Percentiles rank a stretch among this genome's conserved stretches.
Conservation (phyloP, 148 eudicot species). For the Rhododendron mucronatum region DNA sequence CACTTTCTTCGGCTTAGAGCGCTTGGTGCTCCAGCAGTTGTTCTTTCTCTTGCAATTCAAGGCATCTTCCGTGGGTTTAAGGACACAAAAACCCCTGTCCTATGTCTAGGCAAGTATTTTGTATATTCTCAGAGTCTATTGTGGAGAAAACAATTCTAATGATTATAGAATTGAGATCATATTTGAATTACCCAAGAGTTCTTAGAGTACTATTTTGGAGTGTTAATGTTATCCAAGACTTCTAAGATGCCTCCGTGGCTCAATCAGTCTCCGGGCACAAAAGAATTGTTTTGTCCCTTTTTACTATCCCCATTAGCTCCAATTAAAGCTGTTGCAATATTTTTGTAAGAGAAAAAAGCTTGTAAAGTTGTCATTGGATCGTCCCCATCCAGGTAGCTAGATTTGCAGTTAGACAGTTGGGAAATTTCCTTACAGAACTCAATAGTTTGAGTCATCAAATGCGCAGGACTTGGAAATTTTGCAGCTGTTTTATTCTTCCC, state of each 20-base stretch:
- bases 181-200: not conserved
- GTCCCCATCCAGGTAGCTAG: not conserved
- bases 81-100: constrained; percentile 94
- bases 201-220: not conserved
- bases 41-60: constrained; percentile 90
- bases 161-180: not conserved
- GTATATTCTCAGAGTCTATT: not conserved
- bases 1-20: constrained; percentile 72
- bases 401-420: not conserved
- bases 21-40: constrained; percentile 96
- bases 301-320: not conserved
- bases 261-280: not conserved
- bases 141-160: not conserved
- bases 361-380: not conserved
- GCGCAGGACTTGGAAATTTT: constrained; percentile 79
- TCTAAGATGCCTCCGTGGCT: not conserved
- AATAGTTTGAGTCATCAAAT: not conserved
- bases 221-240: not conserved
- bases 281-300: not conserved
- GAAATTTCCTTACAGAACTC: not conserved
- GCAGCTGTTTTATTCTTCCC: constrained; percentile 75
- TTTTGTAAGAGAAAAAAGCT: not conserved
- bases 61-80: constrained; percentile 95
- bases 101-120: constrained; percentile 66
- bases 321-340: not conserved